phyloP scores from a whole-genome alignment of 306 rosid species.

The Sphenostylis stenocarpa region DNA sequence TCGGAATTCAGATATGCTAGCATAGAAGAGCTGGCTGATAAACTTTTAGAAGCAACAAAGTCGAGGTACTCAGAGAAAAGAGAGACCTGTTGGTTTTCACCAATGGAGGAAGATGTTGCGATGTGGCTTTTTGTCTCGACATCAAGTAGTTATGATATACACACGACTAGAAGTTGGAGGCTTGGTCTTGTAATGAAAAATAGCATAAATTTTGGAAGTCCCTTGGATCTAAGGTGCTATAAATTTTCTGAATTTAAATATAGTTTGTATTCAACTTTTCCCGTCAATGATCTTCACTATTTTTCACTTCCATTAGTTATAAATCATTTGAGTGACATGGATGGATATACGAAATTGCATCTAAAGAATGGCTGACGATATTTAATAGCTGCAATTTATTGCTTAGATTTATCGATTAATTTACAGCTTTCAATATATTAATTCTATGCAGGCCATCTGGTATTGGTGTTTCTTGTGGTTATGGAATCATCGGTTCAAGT shows the following conservation, averaged over 20 bases:
- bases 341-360: conserved; percentile 18
- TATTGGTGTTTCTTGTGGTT: conserved; percentile 65
- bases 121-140: conserved; percentile 75
- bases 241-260: conserved; percentile 11
- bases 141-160: conserved; percentile 41
- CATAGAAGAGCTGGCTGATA: conserved; percentile 46
- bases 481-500: conserved; percentile 62
- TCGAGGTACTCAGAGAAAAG: conserved; percentile 42
- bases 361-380: conserved; percentile 4
- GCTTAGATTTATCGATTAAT: neutral
- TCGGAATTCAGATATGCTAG: conserved; percentile 39
- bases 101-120: conserved; percentile 53
- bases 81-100: conserved; percentile 35
- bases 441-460: conserved; percentile 54
- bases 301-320: conserved; percentile 6
- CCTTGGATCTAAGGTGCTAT: conserved; percentile 75
- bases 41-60: conserved; percentile 55
- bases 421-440: conserved; percentile 13
- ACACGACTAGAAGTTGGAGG: conserved; percentile 62
- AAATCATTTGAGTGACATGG: neutral
- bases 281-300: neutral
- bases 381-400: neutral
- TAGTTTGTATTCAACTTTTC: conserved; percentile 19
- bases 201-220: conserved; percentile 55
- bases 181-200: conserved; percentile 68